Evolutionary conservation across 768 basidiomycete genomes (phyloP).

Genomic region (Mycena sanguinolenta): DNA sequence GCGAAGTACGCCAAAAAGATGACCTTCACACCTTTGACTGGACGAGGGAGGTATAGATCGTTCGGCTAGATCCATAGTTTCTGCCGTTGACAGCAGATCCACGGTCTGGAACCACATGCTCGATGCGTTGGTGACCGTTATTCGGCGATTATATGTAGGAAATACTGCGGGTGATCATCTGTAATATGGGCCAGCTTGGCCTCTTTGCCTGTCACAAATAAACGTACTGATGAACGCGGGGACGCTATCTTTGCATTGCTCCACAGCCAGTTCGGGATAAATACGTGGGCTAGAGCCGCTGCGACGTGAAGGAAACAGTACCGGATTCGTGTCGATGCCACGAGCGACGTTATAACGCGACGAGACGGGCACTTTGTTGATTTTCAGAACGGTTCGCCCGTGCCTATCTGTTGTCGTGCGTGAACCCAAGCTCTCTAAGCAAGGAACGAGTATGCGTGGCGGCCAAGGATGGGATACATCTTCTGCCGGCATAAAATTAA

Average conservation of each 20-base stretch:
- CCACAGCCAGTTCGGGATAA: constrained; percentile 8
- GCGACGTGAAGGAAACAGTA: neutral
- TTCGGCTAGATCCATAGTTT: constrained; percentile 15
- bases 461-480: neutral
- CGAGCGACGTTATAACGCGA: neutral
- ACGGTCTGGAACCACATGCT: constrained; percentile 16
- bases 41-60: constrained; percentile 2
- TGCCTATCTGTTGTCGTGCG: constrained; percentile 2
- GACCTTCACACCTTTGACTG: neutral
- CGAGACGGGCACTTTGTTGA: neutral
- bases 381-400: neutral
- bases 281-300: neutral
- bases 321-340: neutral
- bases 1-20: neutral
- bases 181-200: neutral
- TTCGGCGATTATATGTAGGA: neutral
- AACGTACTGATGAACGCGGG: constrained; percentile 20
- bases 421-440: neutral
- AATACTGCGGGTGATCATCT: constrained; percentile 16
- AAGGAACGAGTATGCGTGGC: constrained; percentile 7
- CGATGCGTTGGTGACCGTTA: neutral
- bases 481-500: constrained; percentile 20
- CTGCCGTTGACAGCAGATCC: constrained; percentile 10
- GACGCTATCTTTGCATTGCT: constrained; percentile 24
- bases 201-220: constrained; percentile 19